Conservation (phyloP, 306 rosid species). For the Casuarina glauca region DNA sequence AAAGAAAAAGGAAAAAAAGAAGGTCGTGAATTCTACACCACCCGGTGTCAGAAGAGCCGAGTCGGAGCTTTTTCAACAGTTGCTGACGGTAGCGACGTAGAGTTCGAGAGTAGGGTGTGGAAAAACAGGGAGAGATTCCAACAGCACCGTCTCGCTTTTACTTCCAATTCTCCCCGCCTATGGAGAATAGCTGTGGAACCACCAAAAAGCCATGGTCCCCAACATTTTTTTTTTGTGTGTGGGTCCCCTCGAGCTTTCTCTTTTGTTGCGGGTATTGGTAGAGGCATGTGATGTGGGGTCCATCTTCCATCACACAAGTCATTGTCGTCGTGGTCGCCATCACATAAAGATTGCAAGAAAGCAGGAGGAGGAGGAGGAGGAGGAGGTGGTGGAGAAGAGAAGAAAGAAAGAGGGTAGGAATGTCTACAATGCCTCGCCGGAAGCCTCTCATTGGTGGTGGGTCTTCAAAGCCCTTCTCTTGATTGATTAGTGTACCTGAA, state of each 20-base stretch:
- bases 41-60: background rate
- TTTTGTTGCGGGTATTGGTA: conserved; percentile 35
- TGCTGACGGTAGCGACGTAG: background rate
- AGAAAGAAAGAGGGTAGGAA: conserved; percentile 26
- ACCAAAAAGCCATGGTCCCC: conserved; percentile 17
- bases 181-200: conserved; percentile 13
- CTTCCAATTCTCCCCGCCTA: background rate
- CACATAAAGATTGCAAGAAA: conserved; percentile 41
- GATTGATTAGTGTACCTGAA: too few relatives aligned
- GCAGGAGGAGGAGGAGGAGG: conserved; percentile 17
- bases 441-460: conserved; percentile 12
- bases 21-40: too few relatives aligned
- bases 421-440: conserved; percentile 21
- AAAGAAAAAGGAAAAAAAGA: too few relatives aligned
- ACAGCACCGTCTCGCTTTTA: conserved; percentile 8
- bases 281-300: conserved; percentile 69
- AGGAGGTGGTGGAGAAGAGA: background rate
- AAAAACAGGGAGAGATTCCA: conserved; percentile 25
- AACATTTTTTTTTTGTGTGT: background rate
- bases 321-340: conserved; percentile 38
- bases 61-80: background rate
- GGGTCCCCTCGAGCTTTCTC: conserved; percentile 32
- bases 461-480: background rate
- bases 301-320: conserved; percentile 34
- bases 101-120: background rate